phyloP scores from a whole-genome alignment of 1,284 basidiomycete genomes.

The Leccinum pachyderme region DNA sequence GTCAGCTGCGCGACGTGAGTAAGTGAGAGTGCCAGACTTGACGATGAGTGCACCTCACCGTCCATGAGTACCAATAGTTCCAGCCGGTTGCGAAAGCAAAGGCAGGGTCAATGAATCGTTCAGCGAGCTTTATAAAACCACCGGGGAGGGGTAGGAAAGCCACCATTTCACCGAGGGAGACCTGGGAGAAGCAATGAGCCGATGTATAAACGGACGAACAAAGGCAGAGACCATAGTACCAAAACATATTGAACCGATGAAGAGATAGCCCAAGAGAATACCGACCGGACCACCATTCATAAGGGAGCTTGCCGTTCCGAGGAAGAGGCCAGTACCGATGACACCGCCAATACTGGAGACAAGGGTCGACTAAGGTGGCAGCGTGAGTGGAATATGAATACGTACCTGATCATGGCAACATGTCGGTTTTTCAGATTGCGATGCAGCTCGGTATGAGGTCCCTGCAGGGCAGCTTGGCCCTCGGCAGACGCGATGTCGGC shows the following conservation, averaged over 20 bases:
- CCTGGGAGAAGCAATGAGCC: slow-evolving; percentile 11
- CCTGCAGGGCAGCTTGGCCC: not conserved
- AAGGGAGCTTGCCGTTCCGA: slow-evolving; percentile 35
- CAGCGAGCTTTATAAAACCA: slow-evolving; percentile 66
- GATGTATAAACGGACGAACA: not conserved
- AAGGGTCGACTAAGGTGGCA: not conserved
- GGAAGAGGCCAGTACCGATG: slow-evolving; percentile 49
- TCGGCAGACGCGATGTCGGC: slow-evolving; percentile 8
- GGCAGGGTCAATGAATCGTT: slow-evolving; percentile 68
- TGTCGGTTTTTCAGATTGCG: slow-evolving; percentile 34
- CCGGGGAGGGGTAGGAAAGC: slow-evolving; percentile 46
- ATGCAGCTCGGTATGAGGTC: slow-evolving; percentile 14
- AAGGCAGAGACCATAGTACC: slow-evolving; percentile 25
- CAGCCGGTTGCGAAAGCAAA: slow-evolving; percentile 68
- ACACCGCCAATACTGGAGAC: slow-evolving; percentile 39
- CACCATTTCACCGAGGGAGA: slow-evolving; percentile 36
- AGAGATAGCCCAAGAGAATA: slow-evolving; percentile 33
- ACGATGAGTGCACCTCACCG: slow-evolving; percentile 36
- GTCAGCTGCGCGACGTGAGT: slow-evolving; percentile 19
- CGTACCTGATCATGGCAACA: slow-evolving; percentile 34
- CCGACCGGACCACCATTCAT: slow-evolving; percentile 32
- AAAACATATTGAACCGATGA: slow-evolving; percentile 35
- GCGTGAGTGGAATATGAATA: too few species aligned
- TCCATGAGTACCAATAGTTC: slow-evolving; percentile 68
- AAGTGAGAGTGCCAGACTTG: not conserved